Base-by-base conservation (phyloP, 2,329 filamentous ascomycete genomes). In the Arthrinium puccinioides region DNA sequence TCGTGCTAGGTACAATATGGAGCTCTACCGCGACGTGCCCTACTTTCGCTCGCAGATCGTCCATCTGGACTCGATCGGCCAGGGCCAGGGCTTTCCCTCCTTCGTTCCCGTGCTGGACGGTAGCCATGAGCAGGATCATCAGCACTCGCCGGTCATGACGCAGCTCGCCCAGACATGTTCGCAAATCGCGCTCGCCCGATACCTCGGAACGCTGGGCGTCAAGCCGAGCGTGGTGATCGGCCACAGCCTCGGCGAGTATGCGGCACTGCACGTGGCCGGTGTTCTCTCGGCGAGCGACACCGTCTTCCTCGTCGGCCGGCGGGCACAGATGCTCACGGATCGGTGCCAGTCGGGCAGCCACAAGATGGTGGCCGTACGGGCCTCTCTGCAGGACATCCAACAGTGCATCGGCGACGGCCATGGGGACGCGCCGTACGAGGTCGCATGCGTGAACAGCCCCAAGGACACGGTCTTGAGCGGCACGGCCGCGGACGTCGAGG, bases 381-480 rank as follows among this genome's bases (percentile, higher is more conserved):
- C 54, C 2, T 53, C 59, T 1, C 40, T 54, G 3, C 62, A 68
- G 24, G 57, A 69, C n/a, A 67, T 69, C 48, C 69, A 30, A 13
- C 18, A n/a, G n/a, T n/a, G n/a, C n/a, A n/a, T n/a, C 33, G 28
- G 21, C 18, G 7, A 16, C 24, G 24, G n/a, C n/a, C n/a, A n/a
- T n/a, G n/a, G n/a, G n/a, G n/a, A n/a, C n/a, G n/a, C n/a, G n/a
- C n/a, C n/a, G n/a, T 56, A 62, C 35, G 56, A 62, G 38, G 26
- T 59, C 3, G 72, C 81, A 2, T 86, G 82, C 57, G 68, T 82
- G 52, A 87, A 86, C 51, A 71, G 73, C 0, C 73, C 72, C 0
- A 62, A 70, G 36, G 75, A 79, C 48, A 80, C 71, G 20, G 79
- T 83, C 5, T 57, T 83, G 11, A 74, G 71, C 43, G 69, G 77